phyloP scores from a whole-genome alignment of 768 basidiomycete genomes.

The Mycena chlorophos region DNA sequence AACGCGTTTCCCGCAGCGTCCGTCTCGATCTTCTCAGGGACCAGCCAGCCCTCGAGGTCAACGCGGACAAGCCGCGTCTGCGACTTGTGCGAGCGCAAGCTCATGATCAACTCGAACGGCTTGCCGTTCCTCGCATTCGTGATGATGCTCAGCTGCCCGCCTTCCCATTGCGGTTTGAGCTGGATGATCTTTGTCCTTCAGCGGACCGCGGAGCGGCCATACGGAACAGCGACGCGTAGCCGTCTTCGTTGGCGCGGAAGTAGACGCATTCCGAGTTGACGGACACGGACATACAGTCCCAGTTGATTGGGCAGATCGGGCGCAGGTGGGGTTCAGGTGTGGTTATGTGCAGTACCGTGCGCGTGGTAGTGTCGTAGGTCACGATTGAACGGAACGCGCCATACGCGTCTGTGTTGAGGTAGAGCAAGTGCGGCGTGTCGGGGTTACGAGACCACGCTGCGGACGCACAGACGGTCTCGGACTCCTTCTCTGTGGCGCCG shows the following conservation, averaged over 20 bases:
- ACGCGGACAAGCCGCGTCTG: slow-evolving; percentile 31
- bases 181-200: slow-evolving; percentile 33
- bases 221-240: slow-evolving; percentile 34
- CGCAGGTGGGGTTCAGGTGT: slow-evolving; percentile 33
- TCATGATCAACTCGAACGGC: slow-evolving; percentile 34
- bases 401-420: slow-evolving; percentile 38
- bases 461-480: slow-evolving; percentile 22
- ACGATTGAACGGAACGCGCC: slow-evolving; percentile 41
- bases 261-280: slow-evolving; percentile 31
- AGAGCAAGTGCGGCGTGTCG: slow-evolving; percentile 29
- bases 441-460: slow-evolving; percentile 35
- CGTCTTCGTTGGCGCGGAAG: slow-evolving; percentile 41
- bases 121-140: slow-evolving; percentile 35
- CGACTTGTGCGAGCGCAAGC: slow-evolving; percentile 33
- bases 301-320: slow-evolving; percentile 36
- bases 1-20: slow-evolving; percentile 29
- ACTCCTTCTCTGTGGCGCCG: slow-evolving; percentile 32
- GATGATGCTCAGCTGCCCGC: slow-evolving; percentile 31
- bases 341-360: slow-evolving; percentile 37
- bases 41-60: slow-evolving; percentile 29
- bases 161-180: slow-evolving; percentile 31
- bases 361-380: slow-evolving; percentile 32
- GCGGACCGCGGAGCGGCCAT: slow-evolving; percentile 31
- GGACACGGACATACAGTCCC: slow-evolving; percentile 30
- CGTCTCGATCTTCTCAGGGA: slow-evolving; percentile 14